A percentile compares a stretch with the other conserved stretches of the same genome.
Evolutionary conservation across 306 rosid genomes (phyloP).

Genomic region (Argentina anserina): DNA sequence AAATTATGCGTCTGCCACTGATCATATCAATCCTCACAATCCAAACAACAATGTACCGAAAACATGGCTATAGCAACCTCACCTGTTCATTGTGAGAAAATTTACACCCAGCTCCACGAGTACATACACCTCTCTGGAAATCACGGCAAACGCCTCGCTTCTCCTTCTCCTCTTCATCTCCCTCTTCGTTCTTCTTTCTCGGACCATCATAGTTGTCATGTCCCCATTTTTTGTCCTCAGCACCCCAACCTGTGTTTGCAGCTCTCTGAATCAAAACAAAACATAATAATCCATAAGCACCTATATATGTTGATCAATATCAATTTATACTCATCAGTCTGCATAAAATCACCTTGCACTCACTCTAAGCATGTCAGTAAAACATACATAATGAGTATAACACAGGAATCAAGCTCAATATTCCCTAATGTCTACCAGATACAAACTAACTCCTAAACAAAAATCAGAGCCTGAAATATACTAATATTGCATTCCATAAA

Average conservation of each 20-base stretch:
- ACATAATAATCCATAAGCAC: conserved; percentile 20
- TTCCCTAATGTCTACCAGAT: not conserved
- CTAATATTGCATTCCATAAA: too few species aligned
- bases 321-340: not conserved
- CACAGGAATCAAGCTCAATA: not conserved
- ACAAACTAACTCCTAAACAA: not conserved
- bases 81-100: conserved; percentile 32
- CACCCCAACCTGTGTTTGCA: conserved; percentile 96
- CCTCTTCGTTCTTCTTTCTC: conserved; percentile 71
- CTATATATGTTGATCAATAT: not conserved
- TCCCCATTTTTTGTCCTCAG: conserved; percentile 60
- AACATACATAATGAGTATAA: conserved; percentile 6
- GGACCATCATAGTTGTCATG: conserved; percentile 62
- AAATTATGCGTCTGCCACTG: too few species aligned
- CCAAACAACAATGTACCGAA: not conserved
- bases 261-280: conserved; percentile 58
- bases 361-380: not conserved
- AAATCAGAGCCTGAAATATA: too few species aligned
- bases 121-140: conserved; percentile 84
- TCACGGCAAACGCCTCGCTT: conserved; percentile 91
- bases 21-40: not conserved
- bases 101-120: conserved; percentile 82
- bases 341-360: not conserved
- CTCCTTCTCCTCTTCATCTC: conserved; percentile 83
- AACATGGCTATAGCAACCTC: conserved; percentile 20